These are phyloP conservation scores for Pseudogymnoascus sp. DNA, from an alignment of 2,329 filamentous ascomycete species.

Conservation along the genomic window DNA sequence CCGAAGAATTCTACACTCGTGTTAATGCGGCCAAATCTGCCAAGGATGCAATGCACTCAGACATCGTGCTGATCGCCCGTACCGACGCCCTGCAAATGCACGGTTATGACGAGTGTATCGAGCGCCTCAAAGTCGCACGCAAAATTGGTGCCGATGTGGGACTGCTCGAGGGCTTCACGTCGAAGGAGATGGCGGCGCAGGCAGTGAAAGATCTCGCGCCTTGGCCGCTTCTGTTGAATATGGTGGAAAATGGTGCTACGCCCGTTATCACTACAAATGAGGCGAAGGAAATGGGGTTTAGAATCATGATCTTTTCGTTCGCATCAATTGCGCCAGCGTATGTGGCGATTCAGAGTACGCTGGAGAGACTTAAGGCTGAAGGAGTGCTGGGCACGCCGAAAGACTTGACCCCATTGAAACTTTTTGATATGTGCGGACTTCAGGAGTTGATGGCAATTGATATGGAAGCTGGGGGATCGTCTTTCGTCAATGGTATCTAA, in stretches of 20 bases:
- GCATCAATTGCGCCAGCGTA: constrained; percentile 41
- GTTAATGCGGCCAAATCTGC: constrained; percentile 49
- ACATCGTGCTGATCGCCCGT: constrained; percentile 57
- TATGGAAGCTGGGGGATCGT: constrained; percentile 9
- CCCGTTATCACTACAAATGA: constrained; percentile 45
- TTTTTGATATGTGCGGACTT: constrained; percentile 11
- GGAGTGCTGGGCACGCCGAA: constrained; percentile 24
- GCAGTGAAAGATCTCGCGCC: constrained; percentile 37
- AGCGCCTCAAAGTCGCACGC: constrained; percentile 42
- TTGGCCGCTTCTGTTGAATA: constrained; percentile 47
- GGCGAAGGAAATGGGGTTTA: constrained; percentile 47
- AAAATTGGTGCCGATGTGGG: constrained; percentile 50
- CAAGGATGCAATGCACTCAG: constrained; percentile 39
- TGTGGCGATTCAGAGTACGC: constrained; percentile 32
- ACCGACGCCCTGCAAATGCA: constrained; percentile 52
- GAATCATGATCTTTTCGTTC: constrained; percentile 50
- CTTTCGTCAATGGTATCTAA: background rate
- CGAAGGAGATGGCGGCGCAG: constrained; percentile 40
- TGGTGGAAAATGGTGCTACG: constrained; percentile 48
- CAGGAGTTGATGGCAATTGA: constrained; percentile 11
- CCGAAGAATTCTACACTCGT: constrained; percentile 45
- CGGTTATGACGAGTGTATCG: constrained; percentile 50
- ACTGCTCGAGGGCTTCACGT: constrained; percentile 52
- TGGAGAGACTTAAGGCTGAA: constrained; percentile 31
- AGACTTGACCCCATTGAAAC: background rate